Evolutionary conservation across 306 rosid species (phyloP).

Genomic region (Adenanthera pavonina): DNA sequence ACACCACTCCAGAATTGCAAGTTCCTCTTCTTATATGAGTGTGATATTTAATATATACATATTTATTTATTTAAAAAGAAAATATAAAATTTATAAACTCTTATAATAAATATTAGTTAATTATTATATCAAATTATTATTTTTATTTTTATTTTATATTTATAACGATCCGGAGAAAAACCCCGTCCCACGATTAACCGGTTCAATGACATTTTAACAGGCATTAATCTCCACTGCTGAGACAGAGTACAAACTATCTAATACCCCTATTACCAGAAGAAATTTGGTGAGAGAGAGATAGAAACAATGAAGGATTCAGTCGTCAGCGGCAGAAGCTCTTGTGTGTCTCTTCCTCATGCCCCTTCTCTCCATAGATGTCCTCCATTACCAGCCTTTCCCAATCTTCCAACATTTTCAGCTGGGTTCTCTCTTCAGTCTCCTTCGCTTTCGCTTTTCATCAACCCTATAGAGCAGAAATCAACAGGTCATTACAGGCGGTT

Average conservation of each 20-base stretch:
- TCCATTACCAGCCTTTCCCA: background rate
- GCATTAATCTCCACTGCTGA: background rate
- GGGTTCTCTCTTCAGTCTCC: background rate
- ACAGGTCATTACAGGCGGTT: background rate
- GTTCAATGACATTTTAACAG: background rate
- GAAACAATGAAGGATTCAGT: conserved; percentile 23
- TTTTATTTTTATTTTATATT: too few relatives aligned
- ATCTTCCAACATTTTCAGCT: background rate
- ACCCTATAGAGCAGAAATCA: background rate
- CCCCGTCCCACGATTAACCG: too few relatives aligned
- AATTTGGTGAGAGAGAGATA: background rate
- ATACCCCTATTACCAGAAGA: background rate
- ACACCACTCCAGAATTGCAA: too few relatives aligned
- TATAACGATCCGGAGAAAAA: too few relatives aligned
- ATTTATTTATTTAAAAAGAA: too few relatives aligned
- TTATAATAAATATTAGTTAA: too few relatives aligned
- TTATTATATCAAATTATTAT: too few relatives aligned
- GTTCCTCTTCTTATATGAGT: too few relatives aligned
- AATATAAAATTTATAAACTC: too few relatives aligned
- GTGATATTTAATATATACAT: too few relatives aligned
- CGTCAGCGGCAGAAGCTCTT: background rate
- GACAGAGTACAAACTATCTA: background rate
- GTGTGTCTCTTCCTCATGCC: background rate
- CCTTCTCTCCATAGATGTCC: background rate
- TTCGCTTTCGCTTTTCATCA: background rate